A percentile compares a stretch with the other conserved stretches of the same genome.
Evolutionary conservation across 805 yeast genomes (phyloP).

Genomic region (Sugiyamaella smithiae): DNA sequence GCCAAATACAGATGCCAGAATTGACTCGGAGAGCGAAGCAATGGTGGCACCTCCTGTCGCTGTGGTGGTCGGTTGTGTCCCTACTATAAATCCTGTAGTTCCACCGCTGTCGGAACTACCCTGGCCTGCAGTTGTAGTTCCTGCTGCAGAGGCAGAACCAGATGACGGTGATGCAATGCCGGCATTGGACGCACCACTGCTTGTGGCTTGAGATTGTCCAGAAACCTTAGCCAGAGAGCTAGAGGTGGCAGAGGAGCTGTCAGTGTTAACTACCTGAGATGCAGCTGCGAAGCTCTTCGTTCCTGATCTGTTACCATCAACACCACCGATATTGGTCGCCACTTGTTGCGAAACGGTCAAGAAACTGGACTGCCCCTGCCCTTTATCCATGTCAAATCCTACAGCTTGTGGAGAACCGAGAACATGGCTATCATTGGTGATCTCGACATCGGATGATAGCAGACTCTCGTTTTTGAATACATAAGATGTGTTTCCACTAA

Average conservation of each 20-base stretch:
- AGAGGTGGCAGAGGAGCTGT: constrained; percentile 22
- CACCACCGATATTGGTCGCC: constrained; percentile 16
- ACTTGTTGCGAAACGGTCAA: constrained; percentile 17
- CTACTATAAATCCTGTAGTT: not conserved
- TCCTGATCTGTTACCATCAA: constrained; percentile 8
- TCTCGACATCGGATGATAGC: constrained; percentile 46
- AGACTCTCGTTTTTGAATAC: constrained; percentile 49
- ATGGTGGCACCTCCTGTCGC: not conserved
- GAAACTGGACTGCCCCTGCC: constrained; percentile 15
- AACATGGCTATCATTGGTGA: constrained; percentile 61
- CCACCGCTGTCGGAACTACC: not conserved
- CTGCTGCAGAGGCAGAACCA: constrained; percentile 15
- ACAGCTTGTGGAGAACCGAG: constrained; percentile 49
- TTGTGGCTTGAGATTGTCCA: not conserved
- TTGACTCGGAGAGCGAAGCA: not conserved
- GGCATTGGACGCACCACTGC: not conserved
- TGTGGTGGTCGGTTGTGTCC: not conserved
- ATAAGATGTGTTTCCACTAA: constrained; percentile 50
- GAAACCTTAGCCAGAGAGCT: constrained; percentile 11
- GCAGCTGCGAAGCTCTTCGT: constrained; percentile 10
- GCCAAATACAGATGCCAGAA: not conserved
- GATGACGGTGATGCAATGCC: constrained; percentile 3
- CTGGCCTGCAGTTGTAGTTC: not conserved
- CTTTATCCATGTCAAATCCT: constrained; percentile 52
- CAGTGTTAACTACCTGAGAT: constrained; percentile 12